A percentile compares a stretch with the other conserved stretches of the same genome.
Evolutionary conservation across 176 grass and related monocot genomes (phyloP).

Genomic region (maize (Zea mays)): DNA sequence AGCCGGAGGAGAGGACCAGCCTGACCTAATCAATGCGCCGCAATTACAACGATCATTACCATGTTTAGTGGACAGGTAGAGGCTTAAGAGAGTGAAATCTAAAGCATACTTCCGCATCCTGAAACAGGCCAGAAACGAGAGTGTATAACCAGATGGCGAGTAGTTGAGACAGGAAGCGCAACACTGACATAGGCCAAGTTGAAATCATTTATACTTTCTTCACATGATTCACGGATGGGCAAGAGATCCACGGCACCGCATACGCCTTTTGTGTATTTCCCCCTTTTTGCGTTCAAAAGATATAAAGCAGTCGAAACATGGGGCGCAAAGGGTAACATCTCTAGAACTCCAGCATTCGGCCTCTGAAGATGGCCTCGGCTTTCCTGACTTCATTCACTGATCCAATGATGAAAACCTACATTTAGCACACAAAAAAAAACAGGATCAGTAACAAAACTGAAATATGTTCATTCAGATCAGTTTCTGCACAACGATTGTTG

Average conservation of each 20-base stretch:
- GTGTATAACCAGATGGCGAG: not conserved
- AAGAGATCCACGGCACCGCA: conserved; percentile 29
- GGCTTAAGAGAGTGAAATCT: not conserved
- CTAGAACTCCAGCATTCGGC: conserved; percentile 66
- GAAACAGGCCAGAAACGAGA: not conserved
- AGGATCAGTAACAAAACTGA: conserved; percentile 7
- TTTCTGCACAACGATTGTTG: not conserved
- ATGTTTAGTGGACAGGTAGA: conserved; percentile 2
- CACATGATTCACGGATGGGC: conserved; percentile 20
- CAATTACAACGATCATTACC: conserved; percentile 6
- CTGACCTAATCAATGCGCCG: not conserved
- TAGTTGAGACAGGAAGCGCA: not conserved
- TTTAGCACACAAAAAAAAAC: not conserved
- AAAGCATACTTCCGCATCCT: not conserved
- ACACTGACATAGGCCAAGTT: conserved; percentile 8
- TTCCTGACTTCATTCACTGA: conserved; percentile 78
- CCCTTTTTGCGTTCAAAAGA: not conserved
- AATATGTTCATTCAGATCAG: conserved; percentile 25
- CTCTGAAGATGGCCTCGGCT: conserved; percentile 84
- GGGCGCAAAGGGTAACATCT: conserved; percentile 22
- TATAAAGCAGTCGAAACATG: conserved; percentile 23
- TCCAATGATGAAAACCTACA: conserved; percentile 97
- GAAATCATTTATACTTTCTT: conserved; percentile 24
- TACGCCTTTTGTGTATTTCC: conserved; percentile 31
- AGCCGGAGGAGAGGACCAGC: not conserved